Conservation (phyloP, 176 grass and related monocot species). For the Puya raimondii region DNA sequence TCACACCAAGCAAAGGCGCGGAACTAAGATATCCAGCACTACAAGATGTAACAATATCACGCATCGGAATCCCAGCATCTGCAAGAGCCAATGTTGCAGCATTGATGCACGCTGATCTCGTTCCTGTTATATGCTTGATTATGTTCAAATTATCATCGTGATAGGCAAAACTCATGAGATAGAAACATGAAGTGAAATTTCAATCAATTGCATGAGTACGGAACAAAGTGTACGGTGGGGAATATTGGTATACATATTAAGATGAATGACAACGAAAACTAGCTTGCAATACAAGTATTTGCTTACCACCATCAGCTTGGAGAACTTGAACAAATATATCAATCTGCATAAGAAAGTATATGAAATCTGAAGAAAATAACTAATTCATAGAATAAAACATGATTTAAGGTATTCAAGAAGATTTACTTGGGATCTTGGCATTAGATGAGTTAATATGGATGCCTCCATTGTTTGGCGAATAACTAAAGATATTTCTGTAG, state of each 20-base stretch:
- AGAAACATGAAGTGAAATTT: constrained; percentile 10
- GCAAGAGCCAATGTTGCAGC: constrained; percentile 94
- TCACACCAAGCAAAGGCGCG: constrained; percentile 75
- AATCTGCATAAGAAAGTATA: constrained; percentile 43
- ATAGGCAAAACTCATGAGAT: constrained; percentile 4
- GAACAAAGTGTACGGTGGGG: not conserved
- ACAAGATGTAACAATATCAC: constrained; percentile 90
- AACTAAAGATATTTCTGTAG: constrained; percentile 97
- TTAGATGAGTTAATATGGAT: constrained; percentile 74
- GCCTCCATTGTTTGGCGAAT: constrained; percentile 96
- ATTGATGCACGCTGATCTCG: constrained; percentile 96
- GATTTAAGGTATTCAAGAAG: not conserved
- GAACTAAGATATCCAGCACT: constrained; percentile 91
- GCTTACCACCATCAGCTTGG: constrained; percentile 90
- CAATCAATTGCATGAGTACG: not conserved
- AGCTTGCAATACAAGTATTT: constrained; percentile 5
- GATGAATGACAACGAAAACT: not conserved
- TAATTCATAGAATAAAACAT: not conserved
- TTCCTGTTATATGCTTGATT: constrained; percentile 38
- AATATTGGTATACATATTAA: not conserved
- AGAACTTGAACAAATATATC: constrained; percentile 99
- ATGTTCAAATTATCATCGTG: constrained; percentile 8
- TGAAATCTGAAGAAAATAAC: not conserved
- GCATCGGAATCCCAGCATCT: constrained; percentile 91
- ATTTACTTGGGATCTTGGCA: constrained; percentile 79